Evolutionary conservation across 192 early-diverging fungal species (phyloP).

Genomic region (Cetraspora pellucida): DNA sequence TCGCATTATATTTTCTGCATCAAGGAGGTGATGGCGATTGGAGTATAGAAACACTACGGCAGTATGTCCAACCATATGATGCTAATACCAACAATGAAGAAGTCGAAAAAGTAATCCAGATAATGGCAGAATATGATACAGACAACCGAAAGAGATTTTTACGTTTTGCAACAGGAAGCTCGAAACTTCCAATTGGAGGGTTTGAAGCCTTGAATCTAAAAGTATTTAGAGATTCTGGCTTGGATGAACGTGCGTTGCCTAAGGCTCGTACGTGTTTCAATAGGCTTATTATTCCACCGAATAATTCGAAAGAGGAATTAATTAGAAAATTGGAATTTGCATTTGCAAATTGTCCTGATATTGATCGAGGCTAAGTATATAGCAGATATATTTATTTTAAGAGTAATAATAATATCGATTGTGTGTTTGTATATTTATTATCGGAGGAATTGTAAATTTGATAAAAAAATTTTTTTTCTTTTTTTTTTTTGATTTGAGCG

Average conservation of each 20-base stretch:
- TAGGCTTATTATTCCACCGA: background rate
- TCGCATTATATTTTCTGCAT: constrained; percentile 69
- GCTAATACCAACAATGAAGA: constrained; percentile 70
- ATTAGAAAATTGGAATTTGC: background rate
- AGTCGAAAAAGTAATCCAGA: constrained; percentile 64
- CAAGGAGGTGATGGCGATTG: constrained; percentile 71
- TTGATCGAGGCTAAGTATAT: background rate
- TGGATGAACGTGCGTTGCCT: background rate
- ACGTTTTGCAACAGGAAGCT: constrained; percentile 87
- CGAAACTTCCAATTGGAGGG: constrained; percentile 86
- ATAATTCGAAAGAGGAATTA: background rate
- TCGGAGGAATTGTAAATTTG: too few species aligned
- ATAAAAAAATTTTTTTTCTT: too few species aligned
- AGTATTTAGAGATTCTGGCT: background rate
- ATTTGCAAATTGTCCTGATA: background rate
- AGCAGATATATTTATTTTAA: background rate
- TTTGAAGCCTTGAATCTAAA: background rate
- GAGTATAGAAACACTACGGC: constrained; percentile 50
- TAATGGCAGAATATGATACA: constrained; percentile 67
- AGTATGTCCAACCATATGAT: constrained; percentile 73
- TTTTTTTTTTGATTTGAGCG: too few species aligned
- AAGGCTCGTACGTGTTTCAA: background rate
- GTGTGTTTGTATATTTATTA: too few species aligned
- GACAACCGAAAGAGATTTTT: constrained; percentile 77
- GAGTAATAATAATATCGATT: too few species aligned